Percentiles rank a stretch among this genome's conserved stretches.
Evolutionary conservation across 169 alveolate species (phyloP).

Genomic region (Cryptosporidium tyzzeri): DNA sequence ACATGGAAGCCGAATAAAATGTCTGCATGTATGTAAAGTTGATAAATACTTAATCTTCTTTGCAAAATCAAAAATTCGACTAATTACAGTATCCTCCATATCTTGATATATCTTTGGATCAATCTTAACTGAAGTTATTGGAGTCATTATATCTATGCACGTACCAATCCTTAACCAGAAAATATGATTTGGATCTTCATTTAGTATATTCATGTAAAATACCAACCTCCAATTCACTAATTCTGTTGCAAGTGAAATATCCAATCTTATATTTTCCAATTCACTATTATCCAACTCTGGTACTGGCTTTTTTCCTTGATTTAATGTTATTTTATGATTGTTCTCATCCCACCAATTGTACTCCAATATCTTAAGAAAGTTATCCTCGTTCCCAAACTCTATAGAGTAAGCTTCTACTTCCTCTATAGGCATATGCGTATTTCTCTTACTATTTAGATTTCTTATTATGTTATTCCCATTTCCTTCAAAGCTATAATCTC

Average conservation of each 20-base stretch:
- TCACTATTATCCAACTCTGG: neutral
- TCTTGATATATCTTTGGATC: conserved; percentile 54
- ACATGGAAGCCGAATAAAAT: conserved; percentile 63
- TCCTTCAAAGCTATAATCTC: neutral
- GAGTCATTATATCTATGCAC: conserved; percentile 52
- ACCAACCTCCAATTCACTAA: conserved; percentile 73
- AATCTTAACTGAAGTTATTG: conserved; percentile 58
- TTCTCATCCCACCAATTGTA: conserved; percentile 56
- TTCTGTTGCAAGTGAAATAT: conserved; percentile 59
- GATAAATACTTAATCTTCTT: conserved; percentile 35
- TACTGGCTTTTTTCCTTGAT: conserved; percentile 37
- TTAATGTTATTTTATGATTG: neutral
- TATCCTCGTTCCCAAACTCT: conserved; percentile 34
- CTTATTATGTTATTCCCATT: neutral
- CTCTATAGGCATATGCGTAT: conserved; percentile 27
- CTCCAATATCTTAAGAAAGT: conserved; percentile 20
- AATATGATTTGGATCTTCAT: conserved; percentile 19
- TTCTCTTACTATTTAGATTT: neutral
- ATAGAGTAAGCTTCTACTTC: conserved; percentile 43
- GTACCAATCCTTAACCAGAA: conserved; percentile 66
- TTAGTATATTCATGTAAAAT: conserved; percentile 47
- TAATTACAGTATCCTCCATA: conserved; percentile 10
- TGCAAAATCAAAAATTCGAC: conserved; percentile 15
- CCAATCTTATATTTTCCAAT: neutral
- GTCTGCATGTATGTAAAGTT: conserved; percentile 64